phyloP scores from a whole-genome alignment of 2,329 filamentous ascomycete genomes.

The Beauveria australis region DNA sequence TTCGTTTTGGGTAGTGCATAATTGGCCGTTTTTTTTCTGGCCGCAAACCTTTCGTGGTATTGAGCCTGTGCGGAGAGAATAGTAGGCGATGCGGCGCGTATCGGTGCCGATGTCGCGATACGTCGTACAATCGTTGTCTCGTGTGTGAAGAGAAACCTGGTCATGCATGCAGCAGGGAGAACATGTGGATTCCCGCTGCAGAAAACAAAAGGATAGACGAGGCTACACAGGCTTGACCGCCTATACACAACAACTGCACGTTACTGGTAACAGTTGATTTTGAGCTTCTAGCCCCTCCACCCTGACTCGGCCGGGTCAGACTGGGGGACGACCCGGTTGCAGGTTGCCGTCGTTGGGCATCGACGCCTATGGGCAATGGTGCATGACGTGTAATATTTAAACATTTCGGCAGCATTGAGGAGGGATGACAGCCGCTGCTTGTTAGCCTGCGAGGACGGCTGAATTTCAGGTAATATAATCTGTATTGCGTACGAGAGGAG shows the following conservation, averaged over 20 bases:
- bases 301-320: background rate
- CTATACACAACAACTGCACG: background rate
- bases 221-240: background rate
- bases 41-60: background rate
- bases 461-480: background rate
- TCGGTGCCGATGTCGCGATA: background rate
- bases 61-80: too few species aligned
- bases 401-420: background rate
- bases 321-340: background rate
- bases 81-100: background rate
- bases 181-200: constrained; percentile 6
- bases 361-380: background rate
- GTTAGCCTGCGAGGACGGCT: background rate
- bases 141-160: background rate
- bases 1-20: too few species aligned
- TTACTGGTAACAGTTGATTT: too few species aligned
- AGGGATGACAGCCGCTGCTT: background rate
- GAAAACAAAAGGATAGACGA: background rate
- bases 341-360: background rate
- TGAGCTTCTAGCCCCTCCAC: constrained; percentile 1
- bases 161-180: background rate
- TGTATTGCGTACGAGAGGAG: background rate
- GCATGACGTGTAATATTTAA: background rate
- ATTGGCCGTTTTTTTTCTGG: background rate
- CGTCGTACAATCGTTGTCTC: background rate